phyloP scores from a whole-genome alignment of 768 basidiomycete species.

The Rhizopogon roseolus region DNA sequence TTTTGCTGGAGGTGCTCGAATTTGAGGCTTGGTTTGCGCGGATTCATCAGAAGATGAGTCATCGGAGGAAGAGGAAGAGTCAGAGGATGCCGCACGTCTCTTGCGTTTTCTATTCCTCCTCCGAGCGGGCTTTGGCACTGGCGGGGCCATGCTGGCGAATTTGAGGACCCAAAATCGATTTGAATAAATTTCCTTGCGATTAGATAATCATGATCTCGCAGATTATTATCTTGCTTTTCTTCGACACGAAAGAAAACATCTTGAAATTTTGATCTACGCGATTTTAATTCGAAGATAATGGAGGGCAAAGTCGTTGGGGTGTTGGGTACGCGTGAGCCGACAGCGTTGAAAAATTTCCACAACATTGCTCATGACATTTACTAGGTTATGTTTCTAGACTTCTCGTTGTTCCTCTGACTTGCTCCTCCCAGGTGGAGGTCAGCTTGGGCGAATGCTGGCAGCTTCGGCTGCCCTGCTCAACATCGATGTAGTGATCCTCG shows the following conservation, averaged over 20 bases:
- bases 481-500: constrained; percentile 79
- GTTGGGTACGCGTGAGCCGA: constrained; percentile 24
- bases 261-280: background rate
- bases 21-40: background rate
- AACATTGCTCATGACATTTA: constrained; percentile 6
- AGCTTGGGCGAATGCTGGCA: constrained; percentile 95
- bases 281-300: constrained; percentile 9
- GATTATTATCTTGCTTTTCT: background rate
- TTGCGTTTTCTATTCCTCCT: constrained; percentile 53
- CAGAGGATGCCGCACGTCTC: constrained; percentile 41
- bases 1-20: background rate
- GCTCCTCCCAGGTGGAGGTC: constrained; percentile 76
- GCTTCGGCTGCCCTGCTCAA: constrained; percentile 86
- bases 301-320: constrained; percentile 22
- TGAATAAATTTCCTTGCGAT: background rate
- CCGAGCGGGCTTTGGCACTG: constrained; percentile 29
- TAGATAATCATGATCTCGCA: background rate
- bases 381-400: constrained; percentile 8
- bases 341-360: background rate
- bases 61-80: constrained; percentile 37
- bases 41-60: constrained; percentile 16
- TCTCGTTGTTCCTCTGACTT: background rate
- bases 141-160: constrained; percentile 19
- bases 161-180: background rate
- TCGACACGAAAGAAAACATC: too few relatives aligned